A percentile compares a stretch with the other conserved stretches of the same genome.
Conservation (phyloP, 2,329 filamentous ascomycete species). For the Penicillium sp. region DNA sequence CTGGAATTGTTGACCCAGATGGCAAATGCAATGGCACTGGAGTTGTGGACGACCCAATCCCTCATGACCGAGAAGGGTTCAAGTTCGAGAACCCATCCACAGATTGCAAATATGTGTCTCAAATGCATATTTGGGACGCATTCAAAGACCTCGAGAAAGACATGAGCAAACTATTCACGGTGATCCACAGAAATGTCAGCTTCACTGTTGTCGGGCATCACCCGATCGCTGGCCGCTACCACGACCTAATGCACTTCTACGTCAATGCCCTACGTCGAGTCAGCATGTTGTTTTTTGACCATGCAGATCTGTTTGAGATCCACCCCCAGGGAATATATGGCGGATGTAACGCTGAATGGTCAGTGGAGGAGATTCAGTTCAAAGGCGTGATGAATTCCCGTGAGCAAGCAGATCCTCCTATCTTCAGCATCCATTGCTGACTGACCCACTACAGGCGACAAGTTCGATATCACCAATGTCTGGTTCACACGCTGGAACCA, state of each 20-base stretch:
- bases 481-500: constrained; percentile 36
- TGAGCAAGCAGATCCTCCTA: constrained; percentile 11
- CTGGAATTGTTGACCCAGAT: constrained; percentile 29
- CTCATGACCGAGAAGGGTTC: constrained; percentile 29
- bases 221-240: constrained; percentile 34
- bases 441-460: constrained; percentile 21
- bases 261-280: constrained; percentile 36
- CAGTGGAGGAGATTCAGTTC: constrained; percentile 35
- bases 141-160: constrained; percentile 37
- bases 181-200: constrained; percentile 35
- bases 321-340: constrained; percentile 34
- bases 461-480: constrained; percentile 35
- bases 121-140: constrained; percentile 35
- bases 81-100: constrained; percentile 35
- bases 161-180: constrained; percentile 33
- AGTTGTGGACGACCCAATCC: constrained; percentile 23
- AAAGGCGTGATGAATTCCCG: constrained; percentile 37
- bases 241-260: constrained; percentile 36
- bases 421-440: not conserved
- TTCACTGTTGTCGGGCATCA: constrained; percentile 38
- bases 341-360: constrained; percentile 35
- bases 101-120: constrained; percentile 33
- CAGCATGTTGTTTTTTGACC: constrained; percentile 28
- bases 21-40: constrained; percentile 31
- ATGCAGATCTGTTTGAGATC: constrained; percentile 34